phyloP scores from a whole-genome alignment of 2,329 filamentous ascomycete species.

The Cordyceps tenuipes region DNA sequence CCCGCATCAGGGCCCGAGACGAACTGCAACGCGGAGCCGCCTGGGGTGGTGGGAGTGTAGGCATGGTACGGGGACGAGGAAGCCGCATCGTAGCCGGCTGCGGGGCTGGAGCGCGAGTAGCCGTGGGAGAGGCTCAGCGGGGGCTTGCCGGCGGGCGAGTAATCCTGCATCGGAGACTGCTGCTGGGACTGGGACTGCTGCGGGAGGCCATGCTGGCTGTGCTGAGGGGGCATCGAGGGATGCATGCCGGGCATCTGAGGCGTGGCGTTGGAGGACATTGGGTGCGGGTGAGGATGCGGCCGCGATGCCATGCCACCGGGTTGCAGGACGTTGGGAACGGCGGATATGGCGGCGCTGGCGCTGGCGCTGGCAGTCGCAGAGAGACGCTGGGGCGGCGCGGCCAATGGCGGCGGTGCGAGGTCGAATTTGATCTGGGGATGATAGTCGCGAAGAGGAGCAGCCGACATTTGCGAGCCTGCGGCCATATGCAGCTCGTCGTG shows the following conservation, averaged over 20 bases:
- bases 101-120: slow-evolving; percentile 81
- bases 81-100: slow-evolving; percentile 46
- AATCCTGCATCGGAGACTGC: slow-evolving; percentile 42
- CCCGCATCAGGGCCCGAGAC: slow-evolving; percentile 44
- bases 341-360: slow-evolving; percentile 18
- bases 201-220: slow-evolving; percentile 23
- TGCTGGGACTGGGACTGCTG: slow-evolving; percentile 27
- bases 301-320: slow-evolving; percentile 40
- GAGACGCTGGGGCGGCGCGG: slow-evolving; percentile 25
- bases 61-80: slow-evolving; percentile 47
- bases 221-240: slow-evolving; percentile 25
- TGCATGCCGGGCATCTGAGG: slow-evolving; percentile 41
- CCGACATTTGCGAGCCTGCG: slow-evolving; percentile 35
- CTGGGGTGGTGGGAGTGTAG: slow-evolving; percentile 58
- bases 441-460: slow-evolving; percentile 33
- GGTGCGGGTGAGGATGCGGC: slow-evolving; percentile 23
- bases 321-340: slow-evolving; percentile 51
- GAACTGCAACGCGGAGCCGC: slow-evolving; percentile 54
- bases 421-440: slow-evolving; percentile 45
- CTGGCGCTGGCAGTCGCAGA: slow-evolving; percentile 6
- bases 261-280: slow-evolving; percentile 35
- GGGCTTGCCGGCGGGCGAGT: slow-evolving; percentile 57
- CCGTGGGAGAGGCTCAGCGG: slow-evolving; percentile 59
- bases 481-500: slow-evolving; percentile 50
- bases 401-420: slow-evolving; percentile 29